Evolutionary conservation across 805 yeast species (phyloP).

Genomic region (Candida anglica): DNA sequence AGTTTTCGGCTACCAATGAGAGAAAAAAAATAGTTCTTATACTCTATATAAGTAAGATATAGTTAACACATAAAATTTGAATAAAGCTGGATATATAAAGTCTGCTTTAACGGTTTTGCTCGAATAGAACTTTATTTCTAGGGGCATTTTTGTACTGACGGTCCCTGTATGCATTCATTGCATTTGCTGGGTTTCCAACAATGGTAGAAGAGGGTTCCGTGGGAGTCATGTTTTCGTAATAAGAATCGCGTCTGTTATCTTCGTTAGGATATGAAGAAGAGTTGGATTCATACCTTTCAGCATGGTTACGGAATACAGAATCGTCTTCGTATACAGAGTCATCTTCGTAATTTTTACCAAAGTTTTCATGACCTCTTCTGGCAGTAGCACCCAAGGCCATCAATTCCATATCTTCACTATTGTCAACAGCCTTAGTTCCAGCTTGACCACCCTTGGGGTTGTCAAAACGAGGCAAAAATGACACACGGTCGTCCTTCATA

Average conservation of each 20-base stretch:
- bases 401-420: slow-evolving; percentile 53
- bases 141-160: too few species aligned
- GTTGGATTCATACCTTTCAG: slow-evolving; percentile 4
- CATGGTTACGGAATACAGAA: slow-evolving; percentile 7
- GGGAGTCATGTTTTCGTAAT: slow-evolving; percentile 29
- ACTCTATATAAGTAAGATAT: too few species aligned
- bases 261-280: too few species aligned
- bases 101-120: too few species aligned
- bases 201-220: slow-evolving; percentile 42
- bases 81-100: too few species aligned
- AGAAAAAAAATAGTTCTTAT: too few species aligned
- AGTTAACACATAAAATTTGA: too few species aligned
- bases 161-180: slow-evolving; percentile 14
- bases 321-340: slow-evolving; percentile 32
- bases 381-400: slow-evolving; percentile 71
- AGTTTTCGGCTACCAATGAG: too few species aligned
- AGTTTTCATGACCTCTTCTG: slow-evolving; percentile 56
- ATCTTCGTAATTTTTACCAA: slow-evolving; percentile 23
- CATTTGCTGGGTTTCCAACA: slow-evolving; percentile 35
- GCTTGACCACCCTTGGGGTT: slow-evolving; percentile 18
- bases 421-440: slow-evolving; percentile 11
- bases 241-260: slow-evolving; percentile 23
- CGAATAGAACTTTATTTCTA: too few species aligned
- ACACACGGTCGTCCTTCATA: slow-evolving; percentile 92
- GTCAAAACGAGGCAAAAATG: slow-evolving; percentile 77